phyloP scores from a whole-genome alignment of 768 basidiomycete species.

The Tephrocybe sp. region DNA sequence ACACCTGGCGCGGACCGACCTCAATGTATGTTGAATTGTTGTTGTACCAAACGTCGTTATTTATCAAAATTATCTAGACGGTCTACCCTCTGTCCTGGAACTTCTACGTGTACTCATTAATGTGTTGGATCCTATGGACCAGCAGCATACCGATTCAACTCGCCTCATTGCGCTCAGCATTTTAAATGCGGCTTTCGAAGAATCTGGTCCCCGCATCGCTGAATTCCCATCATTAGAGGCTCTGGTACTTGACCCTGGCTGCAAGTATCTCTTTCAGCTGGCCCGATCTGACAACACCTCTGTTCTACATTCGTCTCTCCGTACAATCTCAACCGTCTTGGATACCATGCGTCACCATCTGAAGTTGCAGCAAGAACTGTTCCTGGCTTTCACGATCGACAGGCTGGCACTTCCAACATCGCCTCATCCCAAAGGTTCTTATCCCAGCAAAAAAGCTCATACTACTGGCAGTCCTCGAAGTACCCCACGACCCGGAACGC shows the following conservation, averaged over 20 bases:
- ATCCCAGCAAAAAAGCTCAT: constrained; percentile 30
- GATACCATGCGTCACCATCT: constrained; percentile 83
- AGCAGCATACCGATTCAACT: constrained; percentile 95
- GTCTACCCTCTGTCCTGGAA: constrained; percentile 90
- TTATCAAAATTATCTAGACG: constrained; percentile 65
- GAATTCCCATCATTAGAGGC: constrained; percentile 75
- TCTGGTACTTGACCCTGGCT: constrained; percentile 85
- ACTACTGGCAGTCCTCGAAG: constrained; percentile 24
- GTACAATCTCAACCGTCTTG: constrained; percentile 86
- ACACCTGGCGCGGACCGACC: constrained; percentile 31
- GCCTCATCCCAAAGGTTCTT: constrained; percentile 24
- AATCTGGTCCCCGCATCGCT: constrained; percentile 73
- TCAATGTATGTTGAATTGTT: constrained; percentile 36
- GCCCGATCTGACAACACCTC: constrained; percentile 86
- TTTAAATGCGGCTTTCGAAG: constrained; percentile 85
- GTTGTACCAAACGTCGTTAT: neutral
- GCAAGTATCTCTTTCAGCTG: constrained; percentile 96
- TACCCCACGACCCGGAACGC: constrained; percentile 57
- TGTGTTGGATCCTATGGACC: constrained; percentile 92
- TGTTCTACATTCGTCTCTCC: constrained; percentile 78
- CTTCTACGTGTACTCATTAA: constrained; percentile 93
- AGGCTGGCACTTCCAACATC: constrained; percentile 66
- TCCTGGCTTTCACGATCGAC: constrained; percentile 92
- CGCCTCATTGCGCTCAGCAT: constrained; percentile 86
- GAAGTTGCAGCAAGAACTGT: constrained; percentile 94